These are phyloP conservation scores for Termitomyces sp. DNA, from an alignment of 768 basidiomycete species.

Conservation along the genomic window DNA sequence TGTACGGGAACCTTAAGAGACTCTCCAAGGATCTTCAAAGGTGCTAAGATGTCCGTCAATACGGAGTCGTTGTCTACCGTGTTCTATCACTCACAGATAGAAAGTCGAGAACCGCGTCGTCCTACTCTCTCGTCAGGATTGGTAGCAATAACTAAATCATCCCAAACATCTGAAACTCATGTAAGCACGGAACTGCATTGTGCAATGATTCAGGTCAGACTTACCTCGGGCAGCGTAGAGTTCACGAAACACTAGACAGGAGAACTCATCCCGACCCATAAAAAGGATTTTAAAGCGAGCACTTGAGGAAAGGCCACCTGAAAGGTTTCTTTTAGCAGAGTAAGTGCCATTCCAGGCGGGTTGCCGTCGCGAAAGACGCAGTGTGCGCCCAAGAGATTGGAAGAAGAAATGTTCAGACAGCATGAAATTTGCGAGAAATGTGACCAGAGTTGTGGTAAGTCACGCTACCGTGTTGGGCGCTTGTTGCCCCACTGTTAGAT, in stretches of 20 bases:
- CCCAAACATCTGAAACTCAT: conserved; percentile 67
- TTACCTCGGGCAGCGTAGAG: conserved; percentile 59
- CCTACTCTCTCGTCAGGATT: conserved; percentile 63
- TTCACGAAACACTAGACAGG: conserved; percentile 63
- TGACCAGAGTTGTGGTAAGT: background rate
- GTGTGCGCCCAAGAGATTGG: background rate
- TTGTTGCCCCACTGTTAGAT: background rate
- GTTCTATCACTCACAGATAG: conserved; percentile 43
- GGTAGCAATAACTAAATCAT: conserved; percentile 60
- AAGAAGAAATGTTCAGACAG: background rate
- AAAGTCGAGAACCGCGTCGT: conserved; percentile 50
- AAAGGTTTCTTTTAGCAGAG: background rate
- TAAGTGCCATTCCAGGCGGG: background rate
- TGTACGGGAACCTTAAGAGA: conserved; percentile 48
- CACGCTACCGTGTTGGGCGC: background rate
- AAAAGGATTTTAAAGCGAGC: conserved; percentile 71
- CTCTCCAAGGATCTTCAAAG: conserved; percentile 57
- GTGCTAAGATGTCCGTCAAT: conserved; percentile 41
- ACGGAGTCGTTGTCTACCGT: background rate
- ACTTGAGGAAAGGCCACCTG: background rate
- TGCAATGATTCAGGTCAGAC: conserved; percentile 1
- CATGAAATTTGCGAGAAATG: background rate
- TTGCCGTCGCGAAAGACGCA: background rate
- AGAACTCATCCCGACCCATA: conserved; percentile 87
- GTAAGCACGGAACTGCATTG: background rate